Evolutionary conservation across 2,329 filamentous ascomycete genomes (phyloP).

Genomic region (Neoascochyta sp.): DNA sequence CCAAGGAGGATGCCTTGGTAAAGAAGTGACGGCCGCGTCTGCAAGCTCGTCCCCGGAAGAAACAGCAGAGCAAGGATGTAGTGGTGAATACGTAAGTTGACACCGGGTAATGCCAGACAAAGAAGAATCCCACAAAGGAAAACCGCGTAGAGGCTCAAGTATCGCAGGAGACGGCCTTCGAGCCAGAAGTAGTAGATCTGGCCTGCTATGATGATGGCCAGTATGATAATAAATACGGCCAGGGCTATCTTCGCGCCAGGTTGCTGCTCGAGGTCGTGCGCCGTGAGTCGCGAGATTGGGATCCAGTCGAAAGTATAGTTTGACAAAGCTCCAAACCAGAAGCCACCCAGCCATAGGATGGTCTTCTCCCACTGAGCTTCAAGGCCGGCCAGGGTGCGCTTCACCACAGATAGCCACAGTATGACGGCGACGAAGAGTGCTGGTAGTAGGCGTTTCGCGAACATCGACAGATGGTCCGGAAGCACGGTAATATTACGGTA

Average conservation of each 20-base stretch:
- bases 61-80: constrained; percentile 36
- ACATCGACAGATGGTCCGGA: constrained; percentile 50
- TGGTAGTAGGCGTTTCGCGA: constrained; percentile 77
- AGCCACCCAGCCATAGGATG: constrained; percentile 79
- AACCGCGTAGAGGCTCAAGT: constrained; percentile 71
- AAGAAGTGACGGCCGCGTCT: constrained; percentile 34
- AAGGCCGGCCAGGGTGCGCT: constrained; percentile 66
- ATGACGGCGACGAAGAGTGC: constrained; percentile 82
- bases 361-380: constrained; percentile 84
- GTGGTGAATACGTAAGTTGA: constrained; percentile 86
- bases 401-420: constrained; percentile 77
- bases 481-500: constrained; percentile 46
- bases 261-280: constrained; percentile 81
- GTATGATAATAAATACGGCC: constrained; percentile 66
- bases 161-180: constrained; percentile 73
- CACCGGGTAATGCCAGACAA: constrained; percentile 65
- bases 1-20: constrained; percentile 38
- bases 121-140: constrained; percentile 65
- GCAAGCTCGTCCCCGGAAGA: constrained; percentile 34
- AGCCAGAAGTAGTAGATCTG: constrained; percentile 86
- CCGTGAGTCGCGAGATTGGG: constrained; percentile 82
- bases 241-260: constrained; percentile 83
- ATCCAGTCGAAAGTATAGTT: constrained; percentile 95
- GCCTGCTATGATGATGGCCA: constrained; percentile 63
- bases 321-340: constrained; percentile 84